Conservation (phyloP, 1,139 yeast species). For the Protomyces inundatus region DNA sequence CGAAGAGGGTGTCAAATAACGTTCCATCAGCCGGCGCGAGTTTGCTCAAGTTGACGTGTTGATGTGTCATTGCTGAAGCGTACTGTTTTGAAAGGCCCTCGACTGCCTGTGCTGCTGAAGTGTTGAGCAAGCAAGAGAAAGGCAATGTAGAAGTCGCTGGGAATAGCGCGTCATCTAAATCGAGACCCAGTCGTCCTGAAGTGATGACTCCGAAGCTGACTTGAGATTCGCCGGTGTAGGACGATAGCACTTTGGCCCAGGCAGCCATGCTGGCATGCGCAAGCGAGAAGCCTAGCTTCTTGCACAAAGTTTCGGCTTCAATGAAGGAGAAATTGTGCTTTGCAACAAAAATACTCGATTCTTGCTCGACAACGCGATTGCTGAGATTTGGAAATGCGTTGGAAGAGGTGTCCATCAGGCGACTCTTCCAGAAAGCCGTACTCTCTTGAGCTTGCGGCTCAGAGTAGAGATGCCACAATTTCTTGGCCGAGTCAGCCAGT, state of each 20-base stretch:
- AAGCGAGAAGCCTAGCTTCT: slow-evolving; percentile 17
- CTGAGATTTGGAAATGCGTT: slow-evolving; percentile 9
- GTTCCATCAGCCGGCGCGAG: background rate
- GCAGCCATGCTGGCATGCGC: slow-evolving; percentile 30
- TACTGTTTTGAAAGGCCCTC: slow-evolving; percentile 7
- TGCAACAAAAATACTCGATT: background rate
- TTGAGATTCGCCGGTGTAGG: slow-evolving; percentile 31
- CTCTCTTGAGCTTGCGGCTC: background rate
- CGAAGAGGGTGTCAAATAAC: slow-evolving; percentile 32
- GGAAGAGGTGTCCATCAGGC: background rate
- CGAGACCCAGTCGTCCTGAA: slow-evolving; percentile 31
- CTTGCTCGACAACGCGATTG: background rate
- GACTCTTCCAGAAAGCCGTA: slow-evolving; percentile 1
- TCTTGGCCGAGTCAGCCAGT: background rate
- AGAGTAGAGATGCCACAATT: slow-evolving; percentile 1
- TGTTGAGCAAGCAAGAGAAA: slow-evolving; percentile 23
- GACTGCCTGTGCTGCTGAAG: slow-evolving; percentile 24
- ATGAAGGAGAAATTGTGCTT: background rate
- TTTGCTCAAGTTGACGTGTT: slow-evolving; percentile 29
- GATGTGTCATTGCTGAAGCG: slow-evolving; percentile 19
- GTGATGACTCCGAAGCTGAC: slow-evolving; percentile 31
- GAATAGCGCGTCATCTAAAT: slow-evolving; percentile 21
- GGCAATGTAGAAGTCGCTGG: slow-evolving; percentile 34
- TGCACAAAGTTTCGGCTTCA: slow-evolving; percentile 1
- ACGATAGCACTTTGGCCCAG: slow-evolving; percentile 32